A percentile compares a stretch with the other conserved stretches of the same genome.
Conservation (phyloP, 192 early-diverging fungal species). For the Backusella macrospora region DNA sequence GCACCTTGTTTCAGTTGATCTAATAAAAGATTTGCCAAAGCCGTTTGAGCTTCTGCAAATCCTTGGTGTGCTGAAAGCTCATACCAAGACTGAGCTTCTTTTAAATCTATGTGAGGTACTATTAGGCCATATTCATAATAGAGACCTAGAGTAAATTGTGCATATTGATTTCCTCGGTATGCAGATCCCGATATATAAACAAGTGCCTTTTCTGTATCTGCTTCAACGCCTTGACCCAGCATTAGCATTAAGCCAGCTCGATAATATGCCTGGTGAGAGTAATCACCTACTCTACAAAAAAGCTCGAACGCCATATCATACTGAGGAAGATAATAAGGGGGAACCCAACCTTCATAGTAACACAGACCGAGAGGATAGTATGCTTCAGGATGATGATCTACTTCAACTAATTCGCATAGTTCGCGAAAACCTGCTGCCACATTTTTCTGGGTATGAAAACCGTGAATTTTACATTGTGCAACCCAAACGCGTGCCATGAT, state of each 20-base stretch:
- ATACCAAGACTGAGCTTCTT: constrained; percentile 23
- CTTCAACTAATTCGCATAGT: not conserved
- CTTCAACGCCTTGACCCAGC: constrained; percentile 22
- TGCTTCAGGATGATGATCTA: constrained; percentile 18
- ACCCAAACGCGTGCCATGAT: constrained; percentile 4
- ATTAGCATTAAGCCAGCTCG: constrained; percentile 21
- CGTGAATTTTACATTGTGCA: constrained; percentile 14
- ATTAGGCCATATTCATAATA: constrained; percentile 29
- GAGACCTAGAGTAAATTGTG: constrained; percentile 29
- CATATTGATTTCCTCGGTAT: constrained; percentile 11
- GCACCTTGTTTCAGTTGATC: constrained; percentile 22
- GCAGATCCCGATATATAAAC: not conserved
- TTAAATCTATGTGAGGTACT: not conserved
- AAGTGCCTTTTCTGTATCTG: constrained; percentile 25
- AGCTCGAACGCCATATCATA: constrained; percentile 22
- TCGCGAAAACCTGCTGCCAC: not conserved
- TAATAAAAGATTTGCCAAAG: constrained; percentile 27
- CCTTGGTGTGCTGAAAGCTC: constrained; percentile 27
- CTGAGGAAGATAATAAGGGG: constrained; percentile 7
- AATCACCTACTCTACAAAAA: constrained; percentile 24
- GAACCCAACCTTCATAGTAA: constrained; percentile 28
- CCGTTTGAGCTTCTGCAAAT: constrained; percentile 32
- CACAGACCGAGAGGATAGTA: constrained; percentile 33
- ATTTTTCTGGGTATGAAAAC: constrained; percentile 7
- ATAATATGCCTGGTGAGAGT: constrained; percentile 28